Conservation (phyloP, 441 rosid species). For the Populus hybrid region DNA sequence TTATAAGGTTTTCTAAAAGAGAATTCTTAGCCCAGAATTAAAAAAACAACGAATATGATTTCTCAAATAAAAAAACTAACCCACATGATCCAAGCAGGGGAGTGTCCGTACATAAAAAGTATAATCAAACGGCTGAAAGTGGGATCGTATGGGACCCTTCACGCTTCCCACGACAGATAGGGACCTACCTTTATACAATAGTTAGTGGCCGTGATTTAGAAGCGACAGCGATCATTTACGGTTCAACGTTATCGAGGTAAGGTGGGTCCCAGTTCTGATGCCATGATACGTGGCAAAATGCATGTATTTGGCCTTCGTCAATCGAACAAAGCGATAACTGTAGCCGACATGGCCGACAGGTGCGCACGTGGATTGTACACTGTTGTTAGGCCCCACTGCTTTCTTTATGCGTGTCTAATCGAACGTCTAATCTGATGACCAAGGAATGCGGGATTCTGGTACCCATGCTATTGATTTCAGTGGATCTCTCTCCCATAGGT, state of each 20-base stretch:
- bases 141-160: not conserved
- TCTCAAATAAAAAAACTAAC: too few species aligned
- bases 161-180: not conserved
- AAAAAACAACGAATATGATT: too few species aligned
- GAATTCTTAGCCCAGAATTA: too few species aligned
- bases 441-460: conserved; percentile 27
- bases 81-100: not conserved
- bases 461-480: conserved; percentile 7
- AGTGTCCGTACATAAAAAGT: conserved; percentile 2
- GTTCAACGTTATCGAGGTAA: not conserved
- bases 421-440: conserved; percentile 35
- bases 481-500: not conserved
- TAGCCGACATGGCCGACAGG: conserved; percentile 43
- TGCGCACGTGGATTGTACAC: conserved; percentile 35
- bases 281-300: conserved; percentile 12
- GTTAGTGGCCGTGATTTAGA: not conserved
- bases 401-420: conserved; percentile 6
- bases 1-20: too few species aligned
- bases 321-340: not conserved
- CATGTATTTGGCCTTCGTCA: conserved; percentile 1
- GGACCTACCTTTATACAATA: not conserved
- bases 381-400: not conserved
- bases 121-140: conserved; percentile 12
- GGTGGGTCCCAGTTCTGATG: not conserved
- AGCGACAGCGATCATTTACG: conserved; percentile 19